These are phyloP conservation scores for Pseudozyma thailandica DNA, from an alignment of 1,284 basidiomycete species.

Conservation along the genomic window DNA sequence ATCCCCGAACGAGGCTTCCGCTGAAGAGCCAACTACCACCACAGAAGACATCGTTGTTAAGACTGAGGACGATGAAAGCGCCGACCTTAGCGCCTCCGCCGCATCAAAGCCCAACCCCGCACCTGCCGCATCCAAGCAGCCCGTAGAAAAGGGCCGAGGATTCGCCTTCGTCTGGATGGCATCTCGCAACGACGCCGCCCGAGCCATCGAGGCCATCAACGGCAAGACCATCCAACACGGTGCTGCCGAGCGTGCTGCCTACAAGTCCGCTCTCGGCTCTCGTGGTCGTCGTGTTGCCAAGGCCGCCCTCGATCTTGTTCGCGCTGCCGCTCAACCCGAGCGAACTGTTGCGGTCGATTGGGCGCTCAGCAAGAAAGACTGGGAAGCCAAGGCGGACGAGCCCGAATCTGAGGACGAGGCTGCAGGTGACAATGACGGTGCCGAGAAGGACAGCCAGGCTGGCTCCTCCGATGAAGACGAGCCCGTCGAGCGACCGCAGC, in stretches of 20 bases:
- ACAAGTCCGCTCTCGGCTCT: constrained; percentile 75
- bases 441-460: constrained; percentile 61
- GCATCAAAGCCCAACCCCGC: constrained; percentile 4
- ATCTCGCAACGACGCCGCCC: constrained; percentile 84
- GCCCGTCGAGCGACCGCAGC: constrained; percentile 53
- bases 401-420: constrained; percentile 70
- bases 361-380: constrained; percentile 93
- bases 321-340: constrained; percentile 68
- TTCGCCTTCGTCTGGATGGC: constrained; percentile 98
- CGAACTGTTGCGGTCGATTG: constrained; percentile 92
- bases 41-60: constrained; percentile 73
- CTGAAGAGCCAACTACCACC: constrained; percentile 73
- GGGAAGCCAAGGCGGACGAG: constrained; percentile 76
- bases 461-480: constrained; percentile 54
- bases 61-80: constrained; percentile 38
- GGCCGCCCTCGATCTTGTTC: constrained; percentile 67
- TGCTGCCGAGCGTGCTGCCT: constrained; percentile 75
- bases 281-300: constrained; percentile 75
- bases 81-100: background rate
- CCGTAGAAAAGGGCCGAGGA: constrained; percentile 74
- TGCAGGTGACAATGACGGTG: constrained; percentile 43
- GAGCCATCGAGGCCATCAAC: constrained; percentile 84
- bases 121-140: constrained; percentile 73
- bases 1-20: background rate
- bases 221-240: constrained; percentile 79